Conservation (phyloP, 2,329 filamentous ascomycete genomes). For the Fusarium udum region DNA sequence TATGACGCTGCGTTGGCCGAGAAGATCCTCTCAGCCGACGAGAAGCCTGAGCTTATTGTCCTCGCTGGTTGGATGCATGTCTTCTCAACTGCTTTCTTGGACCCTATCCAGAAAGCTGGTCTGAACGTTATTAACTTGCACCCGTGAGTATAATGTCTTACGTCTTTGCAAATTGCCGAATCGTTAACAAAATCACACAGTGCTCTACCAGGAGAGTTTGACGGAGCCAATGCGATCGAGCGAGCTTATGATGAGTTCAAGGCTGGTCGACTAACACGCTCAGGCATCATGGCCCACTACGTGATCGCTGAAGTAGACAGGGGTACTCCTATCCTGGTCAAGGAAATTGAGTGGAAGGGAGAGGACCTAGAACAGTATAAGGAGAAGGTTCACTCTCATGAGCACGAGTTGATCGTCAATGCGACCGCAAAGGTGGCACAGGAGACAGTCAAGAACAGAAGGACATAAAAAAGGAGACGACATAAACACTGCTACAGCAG, state of each 20-base stretch:
- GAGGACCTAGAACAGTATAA: constrained; percentile 74
- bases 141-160: constrained; percentile 74
- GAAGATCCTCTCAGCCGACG: constrained; percentile 60
- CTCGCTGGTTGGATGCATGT: constrained; percentile 92
- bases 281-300: constrained; percentile 91
- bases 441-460: constrained; percentile 48
- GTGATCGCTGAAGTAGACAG: constrained; percentile 84
- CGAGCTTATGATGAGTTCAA: constrained; percentile 79
- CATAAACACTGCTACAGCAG: not conserved
- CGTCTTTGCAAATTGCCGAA: not conserved
- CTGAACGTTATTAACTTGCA: constrained; percentile 85
- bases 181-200: constrained; percentile 50
- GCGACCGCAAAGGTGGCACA: constrained; percentile 65
- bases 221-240: constrained; percentile 81
- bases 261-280: constrained; percentile 71
- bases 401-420: constrained; percentile 82
- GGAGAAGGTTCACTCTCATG: constrained; percentile 76
- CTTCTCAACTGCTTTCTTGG: constrained; percentile 74
- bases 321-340: constrained; percentile 75
- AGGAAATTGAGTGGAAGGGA: constrained; percentile 73
- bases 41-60: constrained; percentile 77
- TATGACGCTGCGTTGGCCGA: constrained; percentile 81
- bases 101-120: constrained; percentile 68
- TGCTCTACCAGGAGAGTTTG: constrained; percentile 68
- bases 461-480: not conserved